Base-by-base conservation (phyloP, 331 rosid species). In the Malus hybrid region DNA sequence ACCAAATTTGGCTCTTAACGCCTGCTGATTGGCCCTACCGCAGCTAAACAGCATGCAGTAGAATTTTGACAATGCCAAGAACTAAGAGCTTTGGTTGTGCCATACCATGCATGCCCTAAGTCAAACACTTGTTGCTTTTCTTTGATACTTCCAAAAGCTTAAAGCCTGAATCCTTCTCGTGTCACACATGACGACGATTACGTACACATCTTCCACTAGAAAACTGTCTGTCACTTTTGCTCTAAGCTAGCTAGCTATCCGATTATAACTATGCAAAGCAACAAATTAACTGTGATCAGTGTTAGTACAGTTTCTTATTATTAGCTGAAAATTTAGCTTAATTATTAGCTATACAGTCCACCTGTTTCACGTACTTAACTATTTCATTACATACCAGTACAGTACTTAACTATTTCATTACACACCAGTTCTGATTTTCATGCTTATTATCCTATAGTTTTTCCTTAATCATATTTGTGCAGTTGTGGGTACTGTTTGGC, bases 81-180 rank as follows among this genome's bases (percentile, higher is more conserved):
- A 19, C 50, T 13, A 48, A 48, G 16, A 48, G 55, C 55, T 48
- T 48, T 48, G 55, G 3, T 56, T 7, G 62, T 7, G 61, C 61
- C 61, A 56, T 7, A 3, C 14, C 24, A 9, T 52, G 20, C 67
- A 13, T 28, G 3, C 20, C 33, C 1, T 9, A 65, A 34, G 71
- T 50, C 66, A 27, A 71, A 61, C 81, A 19, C 50, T 64, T 64
- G 72, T 1, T 16, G 67, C 80, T 70, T 77, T 69, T 34, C 80
- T 70, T 9, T 59, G 69, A 67, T 68, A 22, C 6, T 59, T 48
- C 34, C 19, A 1, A 31, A 29, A 54, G 74, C 24, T 2, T 20
- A 20, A 10, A 22, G 50, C 9, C 50, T 33, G 7, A 56, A 36
- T 18, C 13, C 1, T 6, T 4, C 61, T 36, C 61, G 4, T 27